A percentile compares a stretch with the other conserved stretches of the same genome.
Conservation (phyloP, 2,329 filamentous ascomycete genomes). For the Diaporthe aspalathi region DNA sequence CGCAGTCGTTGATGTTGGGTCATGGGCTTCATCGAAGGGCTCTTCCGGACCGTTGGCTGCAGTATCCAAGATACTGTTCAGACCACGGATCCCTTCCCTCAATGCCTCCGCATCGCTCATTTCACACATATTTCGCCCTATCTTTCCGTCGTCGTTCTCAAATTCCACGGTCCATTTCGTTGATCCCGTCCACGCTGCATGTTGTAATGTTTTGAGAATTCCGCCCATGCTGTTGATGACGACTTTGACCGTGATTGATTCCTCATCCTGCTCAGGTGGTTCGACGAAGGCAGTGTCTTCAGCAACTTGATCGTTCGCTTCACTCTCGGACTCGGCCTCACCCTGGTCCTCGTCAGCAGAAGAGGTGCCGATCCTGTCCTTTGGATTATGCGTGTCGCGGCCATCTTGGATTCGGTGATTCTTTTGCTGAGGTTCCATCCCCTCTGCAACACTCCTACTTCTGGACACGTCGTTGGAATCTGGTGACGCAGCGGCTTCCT, state of each 20-base stretch:
- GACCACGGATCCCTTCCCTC: neutral
- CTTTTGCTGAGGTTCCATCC: neutral
- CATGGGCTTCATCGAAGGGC: neutral
- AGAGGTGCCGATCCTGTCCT: neutral
- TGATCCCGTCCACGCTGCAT: slow-evolving; percentile 32
- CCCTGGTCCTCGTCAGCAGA: neutral
- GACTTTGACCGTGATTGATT: neutral
- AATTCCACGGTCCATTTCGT: neutral
- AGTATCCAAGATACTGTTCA: slow-evolving; percentile 24
- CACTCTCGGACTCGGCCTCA: neutral
- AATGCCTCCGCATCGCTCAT: slow-evolving; percentile 5
- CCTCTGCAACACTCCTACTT: neutral
- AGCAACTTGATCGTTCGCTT: neutral
- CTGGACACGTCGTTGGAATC: neutral
- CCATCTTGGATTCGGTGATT: neutral
- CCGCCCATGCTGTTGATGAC: slow-evolving; percentile 28
- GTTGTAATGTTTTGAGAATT: slow-evolving; percentile 30
- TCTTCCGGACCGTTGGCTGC: neutral
- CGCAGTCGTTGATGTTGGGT: neutral
- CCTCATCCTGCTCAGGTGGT: slow-evolving; percentile 14
- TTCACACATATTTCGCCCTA: neutral
- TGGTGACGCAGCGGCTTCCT: neutral
- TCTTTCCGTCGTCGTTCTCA: neutral
- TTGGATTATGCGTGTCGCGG: neutral
- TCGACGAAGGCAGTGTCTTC: slow-evolving; percentile 33